Evolutionary conservation across 805 yeast species (phyloP).

Genomic region (Ogataea degrootiae): DNA sequence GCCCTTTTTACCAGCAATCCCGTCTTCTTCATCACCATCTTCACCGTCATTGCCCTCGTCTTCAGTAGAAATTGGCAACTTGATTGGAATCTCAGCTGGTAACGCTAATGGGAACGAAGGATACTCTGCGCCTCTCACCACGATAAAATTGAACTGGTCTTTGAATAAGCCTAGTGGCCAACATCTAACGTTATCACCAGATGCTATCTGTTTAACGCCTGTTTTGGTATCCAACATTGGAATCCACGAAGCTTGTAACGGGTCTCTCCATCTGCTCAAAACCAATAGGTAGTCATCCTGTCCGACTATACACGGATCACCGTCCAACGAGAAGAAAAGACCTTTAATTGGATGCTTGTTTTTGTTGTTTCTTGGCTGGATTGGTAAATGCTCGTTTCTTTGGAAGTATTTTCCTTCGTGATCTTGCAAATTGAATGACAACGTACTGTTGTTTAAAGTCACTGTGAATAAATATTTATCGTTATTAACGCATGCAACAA

Average conservation of each 20-base stretch:
- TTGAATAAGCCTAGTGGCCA: constrained; percentile 85
- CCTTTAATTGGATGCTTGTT: constrained; percentile 44
- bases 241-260: constrained; percentile 77
- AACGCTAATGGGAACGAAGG: constrained; percentile 84
- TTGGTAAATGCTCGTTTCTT: constrained; percentile 43
- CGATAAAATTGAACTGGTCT: constrained; percentile 68
- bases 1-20: constrained; percentile 24
- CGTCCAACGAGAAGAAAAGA: constrained; percentile 79
- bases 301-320: constrained; percentile 91
- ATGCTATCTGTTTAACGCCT: constrained; percentile 46
- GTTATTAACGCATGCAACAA: constrained; percentile 66
- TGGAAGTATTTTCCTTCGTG: constrained; percentile 34
- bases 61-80: constrained; percentile 50
- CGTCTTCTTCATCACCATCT: constrained; percentile 46
- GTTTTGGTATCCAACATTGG: constrained; percentile 67
- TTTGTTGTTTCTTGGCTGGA: constrained; percentile 17
- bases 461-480: constrained; percentile 53
- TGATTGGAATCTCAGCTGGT: constrained; percentile 71
- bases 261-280: constrained; percentile 72
- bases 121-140: constrained; percentile 64
- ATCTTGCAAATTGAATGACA: constrained; percentile 33
- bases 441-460: constrained; percentile 29
- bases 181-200: constrained; percentile 57
- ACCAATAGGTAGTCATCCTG: constrained; percentile 66
- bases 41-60: constrained; percentile 27